Percentiles rank a stretch among this genome's conserved stretches.
phyloP scores from a whole-genome alignment of 352 stramenopile species.

The Pythium dissotocum region DNA sequence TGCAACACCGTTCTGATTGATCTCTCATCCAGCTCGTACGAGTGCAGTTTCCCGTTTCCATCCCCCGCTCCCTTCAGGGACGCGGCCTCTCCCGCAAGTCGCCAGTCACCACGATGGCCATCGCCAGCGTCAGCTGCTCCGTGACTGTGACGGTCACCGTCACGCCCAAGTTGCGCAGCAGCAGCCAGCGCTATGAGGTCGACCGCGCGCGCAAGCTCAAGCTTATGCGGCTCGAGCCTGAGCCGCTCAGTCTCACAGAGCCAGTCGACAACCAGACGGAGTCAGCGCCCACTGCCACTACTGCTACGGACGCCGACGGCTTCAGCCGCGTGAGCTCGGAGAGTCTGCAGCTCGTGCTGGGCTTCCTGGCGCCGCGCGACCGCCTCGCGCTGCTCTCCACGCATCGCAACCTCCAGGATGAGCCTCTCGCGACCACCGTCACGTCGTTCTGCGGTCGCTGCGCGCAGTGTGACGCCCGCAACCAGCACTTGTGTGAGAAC shows the following conservation, averaged over 20 bases:
- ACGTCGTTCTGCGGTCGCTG: constrained; percentile 69
- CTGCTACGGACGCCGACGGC: neutral
- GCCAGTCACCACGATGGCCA: constrained; percentile 11
- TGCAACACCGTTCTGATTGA: constrained; percentile 57
- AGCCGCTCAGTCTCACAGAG: neutral
- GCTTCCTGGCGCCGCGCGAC: constrained; percentile 56
- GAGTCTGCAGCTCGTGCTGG: constrained; percentile 57
- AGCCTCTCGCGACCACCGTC: constrained; percentile 42
- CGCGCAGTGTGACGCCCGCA: constrained; percentile 43
- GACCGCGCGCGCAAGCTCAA: constrained; percentile 17
- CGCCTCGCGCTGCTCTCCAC: constrained; percentile 59
- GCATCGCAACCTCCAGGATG: constrained; percentile 34
- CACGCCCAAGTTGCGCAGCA: neutral
- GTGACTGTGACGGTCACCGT: neutral
- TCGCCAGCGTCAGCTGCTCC: neutral
- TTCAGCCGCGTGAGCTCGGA: constrained; percentile 35
- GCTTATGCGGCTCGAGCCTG: constrained; percentile 10
- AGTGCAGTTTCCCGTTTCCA: neutral
- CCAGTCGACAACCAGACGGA: neutral
- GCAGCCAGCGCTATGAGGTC: neutral
- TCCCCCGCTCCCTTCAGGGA: constrained; percentile 7
- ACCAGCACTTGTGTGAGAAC: constrained; percentile 56
- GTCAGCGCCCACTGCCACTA: neutral
- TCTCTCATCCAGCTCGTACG: neutral
- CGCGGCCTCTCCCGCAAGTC: neutral